Conservation (phyloP, 352 stramenopile genomes). For the Blastocystis sp. region DNA sequence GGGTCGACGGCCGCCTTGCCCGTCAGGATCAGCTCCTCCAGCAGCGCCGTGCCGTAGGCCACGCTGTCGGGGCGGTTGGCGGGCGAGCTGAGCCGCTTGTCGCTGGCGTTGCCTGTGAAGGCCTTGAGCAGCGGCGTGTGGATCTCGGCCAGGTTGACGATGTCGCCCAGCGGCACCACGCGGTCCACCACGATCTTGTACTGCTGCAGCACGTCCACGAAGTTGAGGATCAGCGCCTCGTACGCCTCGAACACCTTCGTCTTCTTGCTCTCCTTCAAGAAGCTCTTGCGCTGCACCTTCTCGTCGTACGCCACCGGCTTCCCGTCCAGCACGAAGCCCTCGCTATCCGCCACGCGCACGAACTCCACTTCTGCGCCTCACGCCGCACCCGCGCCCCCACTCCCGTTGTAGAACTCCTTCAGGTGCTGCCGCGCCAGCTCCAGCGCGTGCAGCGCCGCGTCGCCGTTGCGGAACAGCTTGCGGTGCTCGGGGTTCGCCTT, state of each 20-base stretch:
- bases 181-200: conserved; percentile 25
- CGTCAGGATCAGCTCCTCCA: conserved; percentile 18
- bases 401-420: neutral
- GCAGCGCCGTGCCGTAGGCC: neutral
- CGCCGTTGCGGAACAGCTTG: neutral
- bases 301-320: conserved; percentile 1
- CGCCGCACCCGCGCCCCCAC: neutral
- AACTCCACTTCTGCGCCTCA: neutral
- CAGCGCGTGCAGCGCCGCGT: neutral
- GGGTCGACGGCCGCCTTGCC: conserved; percentile 16
- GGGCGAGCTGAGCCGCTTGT: conserved; percentile 1
- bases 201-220: conserved; percentile 10
- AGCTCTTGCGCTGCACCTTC: neutral
- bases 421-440: neutral
- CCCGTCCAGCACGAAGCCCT: neutral
- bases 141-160: conserved; percentile 11
- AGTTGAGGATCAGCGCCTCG: neutral
- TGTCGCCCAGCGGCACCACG: neutral
- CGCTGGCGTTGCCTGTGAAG: neutral
- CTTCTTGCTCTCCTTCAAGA: conserved; percentile 23
- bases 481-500: conserved; percentile 1
- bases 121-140: neutral
- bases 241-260: conserved; percentile 37
- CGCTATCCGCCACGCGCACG: neutral
- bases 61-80: neutral